Conservation (phyloP, 2,329 filamentous ascomycete species). For the Colletotrichum spaethianum region DNA sequence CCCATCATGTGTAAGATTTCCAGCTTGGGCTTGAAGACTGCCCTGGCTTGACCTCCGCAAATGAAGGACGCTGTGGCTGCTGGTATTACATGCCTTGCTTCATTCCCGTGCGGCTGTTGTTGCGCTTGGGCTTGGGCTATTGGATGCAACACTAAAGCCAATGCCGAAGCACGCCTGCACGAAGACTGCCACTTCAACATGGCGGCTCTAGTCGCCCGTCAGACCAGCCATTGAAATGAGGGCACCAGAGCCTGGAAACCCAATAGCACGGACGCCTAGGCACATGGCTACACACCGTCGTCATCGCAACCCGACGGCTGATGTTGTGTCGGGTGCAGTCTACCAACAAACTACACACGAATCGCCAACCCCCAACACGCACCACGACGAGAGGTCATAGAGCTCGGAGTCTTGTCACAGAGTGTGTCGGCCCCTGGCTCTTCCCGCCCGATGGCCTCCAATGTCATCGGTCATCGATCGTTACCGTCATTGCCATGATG, state of each 20-base stretch:
- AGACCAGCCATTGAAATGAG: neutral
- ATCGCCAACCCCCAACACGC: neutral
- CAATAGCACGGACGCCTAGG: neutral
- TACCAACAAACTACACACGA: conserved; percentile 11
- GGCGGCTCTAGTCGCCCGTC: neutral
- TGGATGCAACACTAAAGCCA: neutral
- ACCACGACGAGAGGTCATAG: conserved; percentile 11
- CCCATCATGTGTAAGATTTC: neutral
- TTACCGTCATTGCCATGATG: conserved; percentile 16
- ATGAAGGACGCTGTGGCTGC: conserved; percentile 2
- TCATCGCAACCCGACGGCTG: conserved; percentile 17
- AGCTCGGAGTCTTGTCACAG: conserved; percentile 28
- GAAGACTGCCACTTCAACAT: conserved; percentile 9
- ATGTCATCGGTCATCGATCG: conserved; percentile 35
- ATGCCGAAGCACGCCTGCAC: conserved; percentile 13
- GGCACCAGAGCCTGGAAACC: neutral
- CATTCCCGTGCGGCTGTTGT: neutral
- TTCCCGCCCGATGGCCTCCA: conserved; percentile 23
- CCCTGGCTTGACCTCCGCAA: neutral
- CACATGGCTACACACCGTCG: conserved; percentile 4
- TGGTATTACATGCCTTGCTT: neutral
- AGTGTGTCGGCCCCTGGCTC: conserved; percentile 20
- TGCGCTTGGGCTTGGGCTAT: neutral
- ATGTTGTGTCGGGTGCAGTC: neutral
- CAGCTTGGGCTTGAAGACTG: conserved; percentile 1